These are phyloP conservation scores for Epicoccum nigrum DNA, from an alignment of 2,329 filamentous ascomycete genomes.

Conservation along the genomic window DNA sequence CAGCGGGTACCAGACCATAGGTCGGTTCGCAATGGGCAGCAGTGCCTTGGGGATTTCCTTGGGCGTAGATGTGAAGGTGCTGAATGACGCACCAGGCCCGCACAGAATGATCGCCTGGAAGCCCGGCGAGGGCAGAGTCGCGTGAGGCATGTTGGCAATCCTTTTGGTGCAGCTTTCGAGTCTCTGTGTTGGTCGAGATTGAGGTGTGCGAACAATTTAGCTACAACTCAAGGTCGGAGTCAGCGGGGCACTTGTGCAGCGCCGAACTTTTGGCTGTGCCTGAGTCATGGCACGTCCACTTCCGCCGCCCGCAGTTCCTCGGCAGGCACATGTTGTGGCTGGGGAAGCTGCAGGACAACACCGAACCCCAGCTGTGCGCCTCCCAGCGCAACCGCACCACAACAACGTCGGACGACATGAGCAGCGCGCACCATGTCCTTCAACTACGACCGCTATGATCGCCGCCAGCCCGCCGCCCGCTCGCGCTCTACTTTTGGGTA, in stretches of 20 bases:
- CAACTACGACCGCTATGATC: constrained; percentile 62
- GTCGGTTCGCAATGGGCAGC: constrained; percentile 80
- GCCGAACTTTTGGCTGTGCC: not conserved
- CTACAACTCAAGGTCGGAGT: not conserved
- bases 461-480: constrained; percentile 60
- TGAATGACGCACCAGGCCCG: constrained; percentile 80
- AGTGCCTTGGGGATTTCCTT: constrained; percentile 83
- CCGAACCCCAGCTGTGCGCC: not conserved
- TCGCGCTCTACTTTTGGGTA: constrained; percentile 71
- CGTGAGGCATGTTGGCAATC: constrained; percentile 67
- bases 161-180: not conserved
- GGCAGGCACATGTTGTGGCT: constrained; percentile 3
- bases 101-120: constrained; percentile 85
- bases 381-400: constrained; percentile 11
- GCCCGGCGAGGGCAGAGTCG: constrained; percentile 74
- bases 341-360: not conserved
- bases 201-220: not conserved
- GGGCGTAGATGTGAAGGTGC: constrained; percentile 80
- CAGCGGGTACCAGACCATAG: constrained; percentile 89
- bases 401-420: constrained; percentile 27
- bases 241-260: not conserved
- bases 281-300: constrained; percentile 3
- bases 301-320: constrained; percentile 9
- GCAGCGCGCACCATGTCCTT: constrained; percentile 40
- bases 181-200: not conserved